Evolutionary conservation across 495 filamentous ascomycete species (phyloP), one percentile per base, ranked within the genome.

Genomic region (Podospora pseudopauciseta): DNA sequence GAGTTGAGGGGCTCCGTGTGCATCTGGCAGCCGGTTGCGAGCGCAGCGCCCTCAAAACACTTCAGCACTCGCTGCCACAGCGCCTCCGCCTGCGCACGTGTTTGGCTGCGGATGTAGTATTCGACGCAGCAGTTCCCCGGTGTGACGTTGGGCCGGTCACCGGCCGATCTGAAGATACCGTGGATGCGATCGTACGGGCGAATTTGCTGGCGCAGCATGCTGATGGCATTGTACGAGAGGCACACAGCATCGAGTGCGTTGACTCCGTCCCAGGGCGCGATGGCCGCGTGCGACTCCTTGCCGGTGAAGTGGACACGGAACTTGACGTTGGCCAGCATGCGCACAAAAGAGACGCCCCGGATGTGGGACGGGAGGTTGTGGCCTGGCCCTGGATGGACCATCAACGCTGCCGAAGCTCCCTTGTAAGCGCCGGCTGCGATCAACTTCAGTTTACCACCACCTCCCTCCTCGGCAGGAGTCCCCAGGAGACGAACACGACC

Each of bases 401-500:
- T 87, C 28, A 88, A 73, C 55, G 79, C 79, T 5, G 84, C 84
- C 56, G 80, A 74, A 5, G 82, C 80, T 56, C 69, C 79, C 4
- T 77, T 74, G 71, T 84, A 87, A 1, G 85, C 86, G 0, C 85
- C 85, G 0, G 77, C 79, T 0, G 77, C 75, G 30, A 87, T 82
- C 11, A 88, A 74, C 19, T 77, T 80, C 2, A 83, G 74, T 71
- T 87, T 88, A 5, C 80, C 81, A 58, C 80, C 81, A 61, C 80
- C 79, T 20, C 79, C 86, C 70, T 92, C 89, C 73, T 92, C 90
- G 0, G 88, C 90, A 2, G 90, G 90, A 0, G 89, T 91, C 1
- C 90, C 90, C 11, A 91, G 80, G 3, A 92, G 75, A 6, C 87
- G 79, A 0, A 89, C 77, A 23, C 85, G 84, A 5, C 90, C 89